phyloP scores from a whole-genome alignment of 306 rosid genomes.

The Inga oerstediana region DNA sequence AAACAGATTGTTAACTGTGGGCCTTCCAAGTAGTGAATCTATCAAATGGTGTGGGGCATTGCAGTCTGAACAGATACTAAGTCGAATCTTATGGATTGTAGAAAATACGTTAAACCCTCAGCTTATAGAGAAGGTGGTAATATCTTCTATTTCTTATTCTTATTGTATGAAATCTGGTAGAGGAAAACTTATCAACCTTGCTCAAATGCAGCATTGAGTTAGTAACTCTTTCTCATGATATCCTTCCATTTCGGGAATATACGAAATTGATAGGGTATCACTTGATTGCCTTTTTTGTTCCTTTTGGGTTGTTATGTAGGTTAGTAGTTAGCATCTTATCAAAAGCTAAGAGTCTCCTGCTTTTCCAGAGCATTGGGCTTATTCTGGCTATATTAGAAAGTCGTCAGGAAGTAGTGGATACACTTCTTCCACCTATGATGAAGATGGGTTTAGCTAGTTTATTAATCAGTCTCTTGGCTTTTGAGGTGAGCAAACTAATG shows the following conservation, averaged over 20 bases:
- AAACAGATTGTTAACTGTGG: slow-evolving; percentile 65
- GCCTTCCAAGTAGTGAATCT: slow-evolving; percentile 69
- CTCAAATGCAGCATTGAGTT: neutral
- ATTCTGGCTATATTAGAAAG: slow-evolving; percentile 76
- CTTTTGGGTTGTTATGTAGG: slow-evolving; percentile 21
- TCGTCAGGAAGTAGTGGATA: slow-evolving; percentile 52
- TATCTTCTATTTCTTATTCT: slow-evolving; percentile 8
- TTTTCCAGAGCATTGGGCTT: slow-evolving; percentile 66
- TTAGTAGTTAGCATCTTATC: slow-evolving; percentile 26
- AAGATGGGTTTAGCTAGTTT: slow-evolving; percentile 77
- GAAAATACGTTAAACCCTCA: slow-evolving; percentile 82
- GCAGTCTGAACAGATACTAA: slow-evolving; percentile 60
- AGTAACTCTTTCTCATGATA: neutral
- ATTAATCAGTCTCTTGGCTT: slow-evolving; percentile 66
- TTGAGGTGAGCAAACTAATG: slow-evolving; percentile 61
- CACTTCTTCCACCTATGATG: slow-evolving; percentile 70
- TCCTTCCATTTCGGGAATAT: neutral
- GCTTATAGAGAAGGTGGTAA: slow-evolving; percentile 84
- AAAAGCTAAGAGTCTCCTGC: slow-evolving; percentile 35
- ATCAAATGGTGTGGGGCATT: slow-evolving; percentile 67
- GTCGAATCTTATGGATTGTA: slow-evolving; percentile 76
- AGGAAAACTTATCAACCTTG: neutral
- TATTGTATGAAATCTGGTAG: neutral
- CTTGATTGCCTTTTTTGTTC: slow-evolving; percentile 8
- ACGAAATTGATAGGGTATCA: neutral